Evolutionary conservation across 768 basidiomycete species (phyloP).

Genomic region (Rhodotorula graminis): DNA sequence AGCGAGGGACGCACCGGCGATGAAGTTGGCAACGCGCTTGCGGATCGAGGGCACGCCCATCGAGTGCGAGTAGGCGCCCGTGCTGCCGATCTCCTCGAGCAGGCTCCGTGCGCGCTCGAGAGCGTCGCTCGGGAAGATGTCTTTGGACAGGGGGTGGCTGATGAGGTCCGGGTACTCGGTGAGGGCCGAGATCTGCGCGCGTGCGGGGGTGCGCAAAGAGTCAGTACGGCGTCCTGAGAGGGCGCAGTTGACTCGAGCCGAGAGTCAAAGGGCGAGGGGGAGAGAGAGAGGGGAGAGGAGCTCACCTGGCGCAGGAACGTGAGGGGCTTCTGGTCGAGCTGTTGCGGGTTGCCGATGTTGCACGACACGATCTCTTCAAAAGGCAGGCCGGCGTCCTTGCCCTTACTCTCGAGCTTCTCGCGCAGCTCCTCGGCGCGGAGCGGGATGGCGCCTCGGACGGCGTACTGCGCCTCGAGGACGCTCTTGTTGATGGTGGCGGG

Average conservation of each 20-base stretch:
- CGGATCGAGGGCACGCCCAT: conserved; percentile 88
- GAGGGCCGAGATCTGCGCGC: conserved; percentile 72
- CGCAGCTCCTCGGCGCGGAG: conserved; percentile 84
- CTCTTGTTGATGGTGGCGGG: conserved; percentile 63
- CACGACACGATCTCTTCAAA: conserved; percentile 85
- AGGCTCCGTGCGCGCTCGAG: conserved; percentile 75
- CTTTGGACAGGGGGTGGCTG: conserved; percentile 59
- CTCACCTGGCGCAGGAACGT: conserved; percentile 86
- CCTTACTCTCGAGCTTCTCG: conserved; percentile 58
- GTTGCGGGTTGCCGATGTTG: conserved; percentile 98
- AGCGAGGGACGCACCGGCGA: conserved; percentile 66
- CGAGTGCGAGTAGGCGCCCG: conserved; percentile 92
- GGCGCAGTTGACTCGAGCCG: neutral
- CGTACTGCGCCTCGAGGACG: conserved; percentile 84
- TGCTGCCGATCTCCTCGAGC: conserved; percentile 77
- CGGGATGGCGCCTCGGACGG: conserved; percentile 93
- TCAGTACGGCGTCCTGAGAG: too few relatives aligned
- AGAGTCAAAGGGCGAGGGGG: too few relatives aligned
- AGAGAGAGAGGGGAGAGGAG: neutral
- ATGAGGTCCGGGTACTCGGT: conserved; percentile 86
- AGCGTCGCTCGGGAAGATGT: conserved; percentile 79
- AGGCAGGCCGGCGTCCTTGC: conserved; percentile 55
- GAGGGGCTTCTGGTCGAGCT: conserved; percentile 86
- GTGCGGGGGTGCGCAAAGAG: neutral
- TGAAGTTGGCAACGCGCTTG: conserved; percentile 80